phyloP scores from a whole-genome alignment of 2,329 filamentous ascomycete species.

The Sarocladium oryzae region DNA sequence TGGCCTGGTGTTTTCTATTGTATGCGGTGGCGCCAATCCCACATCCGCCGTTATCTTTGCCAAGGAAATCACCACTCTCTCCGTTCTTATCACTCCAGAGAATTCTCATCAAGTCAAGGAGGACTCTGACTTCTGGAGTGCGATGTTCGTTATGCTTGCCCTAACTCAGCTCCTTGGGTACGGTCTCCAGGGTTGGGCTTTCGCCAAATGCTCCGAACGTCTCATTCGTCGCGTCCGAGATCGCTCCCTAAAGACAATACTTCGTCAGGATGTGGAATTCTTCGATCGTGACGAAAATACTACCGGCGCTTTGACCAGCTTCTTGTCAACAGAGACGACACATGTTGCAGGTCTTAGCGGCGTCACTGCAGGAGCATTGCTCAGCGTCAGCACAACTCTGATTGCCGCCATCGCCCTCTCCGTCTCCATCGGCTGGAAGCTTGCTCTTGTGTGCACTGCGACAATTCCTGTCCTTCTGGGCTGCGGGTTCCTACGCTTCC shows the following conservation, averaged over 20 bases:
- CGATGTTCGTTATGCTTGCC: constrained; percentile 84
- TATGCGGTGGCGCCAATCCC: constrained; percentile 77
- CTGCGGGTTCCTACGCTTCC: constrained; percentile 86
- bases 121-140: constrained; percentile 77
- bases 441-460: constrained; percentile 74
- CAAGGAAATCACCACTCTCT: constrained; percentile 73
- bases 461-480: constrained; percentile 70
- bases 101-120: constrained; percentile 50
- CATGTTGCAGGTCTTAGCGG: constrained; percentile 84
- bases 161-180: constrained; percentile 66
- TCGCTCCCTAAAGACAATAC: constrained; percentile 75
- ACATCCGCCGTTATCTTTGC: constrained; percentile 73
- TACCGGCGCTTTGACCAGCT: constrained; percentile 79
- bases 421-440: constrained; percentile 78
- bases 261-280: constrained; percentile 87
- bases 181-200: constrained; percentile 60
- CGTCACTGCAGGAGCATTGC: constrained; percentile 76
- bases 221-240: constrained; percentile 79
- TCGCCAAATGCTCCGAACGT: constrained; percentile 81
- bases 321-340: constrained; percentile 84
- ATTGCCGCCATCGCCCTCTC: constrained; percentile 64
- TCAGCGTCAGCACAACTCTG: constrained; percentile 75
- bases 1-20: constrained; percentile 66
- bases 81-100: constrained; percentile 40
- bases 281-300: constrained; percentile 89